Evolutionary conservation across 2,329 filamentous ascomycete genomes (phyloP), one percentile per base, ranked within the genome.

Genomic region (Aspergillus pseudoviridinutans): DNA sequence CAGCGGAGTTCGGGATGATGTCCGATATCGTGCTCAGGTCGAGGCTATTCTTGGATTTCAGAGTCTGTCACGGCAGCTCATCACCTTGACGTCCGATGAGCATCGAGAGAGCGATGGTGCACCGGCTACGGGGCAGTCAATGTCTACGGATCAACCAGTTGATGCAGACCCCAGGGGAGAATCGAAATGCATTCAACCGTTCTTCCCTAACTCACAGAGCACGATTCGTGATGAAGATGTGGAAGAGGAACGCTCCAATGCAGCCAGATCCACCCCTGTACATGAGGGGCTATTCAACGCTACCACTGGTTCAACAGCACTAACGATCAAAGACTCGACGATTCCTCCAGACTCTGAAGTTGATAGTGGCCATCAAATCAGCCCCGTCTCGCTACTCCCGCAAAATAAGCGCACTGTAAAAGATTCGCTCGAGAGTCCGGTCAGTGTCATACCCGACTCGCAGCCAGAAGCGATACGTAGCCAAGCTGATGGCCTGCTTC

Each of bases 361-460:
- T n/a, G 9, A 17, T 14, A 22, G 24, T 7, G 10, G 44, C 12
- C 44, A 25, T 47, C 20, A 24, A 35, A 22, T 28, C 50, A 55
- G 4, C 56, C 32, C 22, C 4, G 20, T 5, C 14, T 28, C 10
- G 7, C 22, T 38, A 24, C 20, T 12, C 6, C 22, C 22, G 22
- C 20, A 22, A 51, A 32, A 5, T 42, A 25, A 12, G 24, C 46
- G 20, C 25, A 32, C n/a, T 28, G 53, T 8, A 38, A 38, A 46
- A 1, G 67, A 67, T 50, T 71, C 68, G 14, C 68, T 72, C 35
- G 68, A 68, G 14, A 74, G 68, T 32, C 71, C 71, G 22, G 59
- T 76, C 27, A 76, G 73, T 50, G 71, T 72, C 14, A 72, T 78
- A 24, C 74, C 74, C 22, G 73, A 78, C 49, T 78, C 75, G 2